Evolutionary conservation across 2,329 filamentous ascomycete species (phyloP).

Genomic region (Proliferodiscus dingleyae): DNA sequence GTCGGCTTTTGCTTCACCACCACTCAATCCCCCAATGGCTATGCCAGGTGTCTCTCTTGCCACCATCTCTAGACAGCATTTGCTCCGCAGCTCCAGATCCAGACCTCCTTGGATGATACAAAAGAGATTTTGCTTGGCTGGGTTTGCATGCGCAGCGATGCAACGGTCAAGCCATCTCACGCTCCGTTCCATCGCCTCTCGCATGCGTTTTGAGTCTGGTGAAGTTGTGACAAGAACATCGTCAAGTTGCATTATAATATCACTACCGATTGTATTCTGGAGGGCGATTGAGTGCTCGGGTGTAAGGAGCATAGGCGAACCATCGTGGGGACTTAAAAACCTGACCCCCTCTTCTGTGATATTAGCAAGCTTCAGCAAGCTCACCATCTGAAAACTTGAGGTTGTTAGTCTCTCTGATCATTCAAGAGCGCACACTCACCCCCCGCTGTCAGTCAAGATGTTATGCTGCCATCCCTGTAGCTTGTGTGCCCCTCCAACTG

Average conservation of each 20-base stretch:
- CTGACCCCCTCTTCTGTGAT: conserved; percentile 91
- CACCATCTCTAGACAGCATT: conserved; percentile 86
- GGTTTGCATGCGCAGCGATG: conserved; percentile 81
- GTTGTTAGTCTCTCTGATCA: conserved; percentile 12
- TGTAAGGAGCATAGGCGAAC: conserved; percentile 90
- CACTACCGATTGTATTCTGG: conserved; percentile 94
- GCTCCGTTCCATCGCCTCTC: conserved; percentile 90
- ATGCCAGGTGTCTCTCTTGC: conserved; percentile 89
- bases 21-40: conserved; percentile 90
- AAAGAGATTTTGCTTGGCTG: conserved; percentile 84
- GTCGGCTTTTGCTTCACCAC: conserved; percentile 88
- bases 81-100: conserved; percentile 75
- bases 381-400: conserved; percentile 95
- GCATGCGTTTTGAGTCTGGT: conserved; percentile 80
- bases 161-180: conserved; percentile 95
- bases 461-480: conserved; percentile 95
- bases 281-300: conserved; percentile 95
- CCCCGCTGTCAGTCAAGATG: neutral
- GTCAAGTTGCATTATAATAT: conserved; percentile 99
- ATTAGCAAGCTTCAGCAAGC: conserved; percentile 83
- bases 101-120: conserved; percentile 98
- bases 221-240: conserved; percentile 97
- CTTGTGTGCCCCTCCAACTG: conserved; percentile 87
- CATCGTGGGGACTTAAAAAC: conserved; percentile 95
- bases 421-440: neutral